These are phyloP conservation scores for Neonothopanus nambi DNA, from an alignment of 1,284 basidiomycete genomes.

Conservation along the genomic window DNA sequence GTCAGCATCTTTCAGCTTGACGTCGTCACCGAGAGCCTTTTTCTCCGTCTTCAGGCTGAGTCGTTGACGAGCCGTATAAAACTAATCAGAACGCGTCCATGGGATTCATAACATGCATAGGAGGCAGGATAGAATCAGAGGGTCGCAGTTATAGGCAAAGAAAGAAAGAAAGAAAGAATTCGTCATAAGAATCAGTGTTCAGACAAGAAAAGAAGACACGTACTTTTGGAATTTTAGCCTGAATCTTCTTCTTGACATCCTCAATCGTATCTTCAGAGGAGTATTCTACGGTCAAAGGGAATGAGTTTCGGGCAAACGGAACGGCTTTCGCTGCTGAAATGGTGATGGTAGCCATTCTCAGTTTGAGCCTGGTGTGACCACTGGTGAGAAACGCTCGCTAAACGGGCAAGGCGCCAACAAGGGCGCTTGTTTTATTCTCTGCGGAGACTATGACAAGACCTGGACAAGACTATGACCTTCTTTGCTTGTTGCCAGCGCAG, in stretches of 20 bases:
- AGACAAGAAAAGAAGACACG: constrained; percentile 21
- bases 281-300: constrained; percentile 61
- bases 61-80: constrained; percentile 73
- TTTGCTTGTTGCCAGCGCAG: too few relatives aligned
- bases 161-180: neutral
- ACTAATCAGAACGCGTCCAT: constrained; percentile 32
- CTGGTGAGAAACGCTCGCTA: too few relatives aligned
- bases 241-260: constrained; percentile 62
- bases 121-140: too few relatives aligned
- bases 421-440: too few relatives aligned
- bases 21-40: constrained; percentile 63
- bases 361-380: too few relatives aligned
- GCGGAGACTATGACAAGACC: too few relatives aligned
- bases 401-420: too few relatives aligned
- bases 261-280: constrained; percentile 51
- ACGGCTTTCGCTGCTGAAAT: constrained; percentile 47
- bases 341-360: constrained; percentile 66
- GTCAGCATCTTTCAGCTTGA: constrained; percentile 57
- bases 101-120: too few relatives aligned
- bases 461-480: too few relatives aligned
- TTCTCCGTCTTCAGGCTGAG: constrained; percentile 63
- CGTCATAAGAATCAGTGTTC: neutral
- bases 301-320: constrained; percentile 44
- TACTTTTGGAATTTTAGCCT: constrained; percentile 61
- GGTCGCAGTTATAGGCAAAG: neutral